phyloP scores from a whole-genome alignment of 2,329 filamentous ascomycete genomes.

The Epichloe hybrida region DNA sequence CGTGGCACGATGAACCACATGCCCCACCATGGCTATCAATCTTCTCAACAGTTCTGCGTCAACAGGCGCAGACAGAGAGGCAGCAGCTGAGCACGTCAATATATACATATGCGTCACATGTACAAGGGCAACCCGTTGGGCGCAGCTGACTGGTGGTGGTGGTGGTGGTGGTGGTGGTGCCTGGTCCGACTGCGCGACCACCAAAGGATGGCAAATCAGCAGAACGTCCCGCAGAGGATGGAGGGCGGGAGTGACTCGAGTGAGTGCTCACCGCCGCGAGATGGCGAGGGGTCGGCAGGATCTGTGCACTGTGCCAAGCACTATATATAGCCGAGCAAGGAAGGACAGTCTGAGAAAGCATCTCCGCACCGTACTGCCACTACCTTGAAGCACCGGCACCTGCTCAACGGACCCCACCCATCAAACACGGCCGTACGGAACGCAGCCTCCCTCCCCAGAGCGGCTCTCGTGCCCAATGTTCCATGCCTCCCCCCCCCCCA shows the following conservation, averaged over 20 bases:
- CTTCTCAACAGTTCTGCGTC: not conserved
- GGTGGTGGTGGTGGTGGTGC: not conserved
- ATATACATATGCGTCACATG: not conserved
- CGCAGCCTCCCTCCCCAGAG: not conserved
- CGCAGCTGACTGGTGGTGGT: too few species aligned
- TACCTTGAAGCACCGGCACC: not conserved
- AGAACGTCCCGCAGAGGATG: not conserved
- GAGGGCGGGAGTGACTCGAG: too few species aligned
- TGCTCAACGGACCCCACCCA: not conserved
- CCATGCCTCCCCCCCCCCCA: not conserved
- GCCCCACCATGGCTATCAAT: not conserved
- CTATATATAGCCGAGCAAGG: rapidly evolving
- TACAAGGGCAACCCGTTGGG: not conserved
- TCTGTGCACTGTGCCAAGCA: too few species aligned
- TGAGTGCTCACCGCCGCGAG: slow-evolving; percentile 1
- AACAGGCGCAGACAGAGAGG: too few species aligned
- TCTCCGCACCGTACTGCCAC: not conserved
- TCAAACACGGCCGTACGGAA: not conserved
- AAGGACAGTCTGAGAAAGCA: rapidly evolving
- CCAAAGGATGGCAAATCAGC: too few species aligned
- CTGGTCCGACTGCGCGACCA: not conserved
- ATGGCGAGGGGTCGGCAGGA: too few species aligned
- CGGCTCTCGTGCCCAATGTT: not conserved
- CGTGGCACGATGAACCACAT: too few species aligned
- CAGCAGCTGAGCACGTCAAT: not conserved